Percentiles rank a stretch among this genome's conserved stretches.
phyloP scores from a whole-genome alignment of 192 early-diverging fungal genomes.

The Dissophora globulifera region DNA sequence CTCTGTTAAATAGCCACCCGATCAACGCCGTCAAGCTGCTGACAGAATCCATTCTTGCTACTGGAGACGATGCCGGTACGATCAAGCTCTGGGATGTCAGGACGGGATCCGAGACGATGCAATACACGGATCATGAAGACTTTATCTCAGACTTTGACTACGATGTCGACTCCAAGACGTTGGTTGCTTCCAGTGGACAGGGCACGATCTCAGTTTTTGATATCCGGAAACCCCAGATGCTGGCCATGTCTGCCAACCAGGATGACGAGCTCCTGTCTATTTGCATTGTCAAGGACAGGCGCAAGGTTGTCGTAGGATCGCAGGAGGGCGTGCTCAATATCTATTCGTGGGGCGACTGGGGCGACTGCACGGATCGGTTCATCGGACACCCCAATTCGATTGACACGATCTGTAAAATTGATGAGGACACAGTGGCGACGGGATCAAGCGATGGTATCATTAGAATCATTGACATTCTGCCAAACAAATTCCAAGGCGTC shows the following conservation, averaged over 20 bases:
- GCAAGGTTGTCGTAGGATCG: conserved; percentile 91
- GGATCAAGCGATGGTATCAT: conserved; percentile 94
- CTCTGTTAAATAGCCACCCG: no score
- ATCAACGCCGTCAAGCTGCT: conserved; percentile 81
- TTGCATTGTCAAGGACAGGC: conserved; percentile 74
- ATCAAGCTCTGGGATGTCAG: conserved; percentile 97
- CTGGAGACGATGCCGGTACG: conserved; percentile 92
- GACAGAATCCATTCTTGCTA: conserved; percentile 82
- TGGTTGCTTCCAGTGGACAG: conserved; percentile 87
- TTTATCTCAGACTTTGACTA: conserved; percentile 91
- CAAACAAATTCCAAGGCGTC: conserved; percentile 91
- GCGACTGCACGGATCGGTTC: conserved; percentile 93
- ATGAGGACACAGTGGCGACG: conserved; percentile 87
- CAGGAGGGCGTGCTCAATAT: conserved; percentile 90
- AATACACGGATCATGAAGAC: conserved; percentile 89
- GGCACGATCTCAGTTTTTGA: conserved; percentile 93
- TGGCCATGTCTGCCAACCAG: conserved; percentile 91
- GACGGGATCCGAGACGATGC: conserved; percentile 76
- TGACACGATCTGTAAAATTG: conserved; percentile 85
- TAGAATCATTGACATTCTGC: conserved; percentile 85
- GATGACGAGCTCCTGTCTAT: conserved; percentile 96
- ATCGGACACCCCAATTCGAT: conserved; percentile 94
- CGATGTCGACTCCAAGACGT: conserved; percentile 73
- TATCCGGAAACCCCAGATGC: conserved; percentile 85
- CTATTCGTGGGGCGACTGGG: conserved; percentile 92